Base-by-base conservation (phyloP, 371 early-diverging fungal genomes). In the Paraphysoderma sedebokerense region DNA sequence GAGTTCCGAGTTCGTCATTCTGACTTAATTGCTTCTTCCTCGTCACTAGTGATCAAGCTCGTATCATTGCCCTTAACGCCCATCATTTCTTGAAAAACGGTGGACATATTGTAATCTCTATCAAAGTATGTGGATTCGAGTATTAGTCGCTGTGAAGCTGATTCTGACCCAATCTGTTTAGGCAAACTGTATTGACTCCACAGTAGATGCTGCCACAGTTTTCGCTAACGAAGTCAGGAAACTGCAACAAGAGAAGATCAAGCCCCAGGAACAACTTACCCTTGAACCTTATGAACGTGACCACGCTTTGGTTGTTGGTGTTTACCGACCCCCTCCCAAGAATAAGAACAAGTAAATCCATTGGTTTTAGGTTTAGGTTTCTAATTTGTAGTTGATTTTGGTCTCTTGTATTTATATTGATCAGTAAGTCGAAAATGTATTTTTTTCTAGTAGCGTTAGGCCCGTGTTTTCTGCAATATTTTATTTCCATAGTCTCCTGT, bases 231-330 rank as follows among this genome's bases (percentile, higher is more conserved):
- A 99, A 74, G 92, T 99, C 49, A 88, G 96, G 74, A 96, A 96
- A 73, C 76, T 99, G 49, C 92, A 91, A 65, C 89, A 89, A 67
- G 92, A 97, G 59, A 81, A 84, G 62, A 89, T 99, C 62, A 99
- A 96, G 79, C 99, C 99, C 47, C 87, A 86, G 65, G 99, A 99
- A 74, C 99, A 99, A 74, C 70, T 99, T 45, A 98, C 98, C 12
- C 75, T 99, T 40, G 99, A 99, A 71, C 99, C 99, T 44, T 99
- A 97, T 65, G 99, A 99, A 72, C 86, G 98, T 74, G 99, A 99
- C 68, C 99, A 99, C 83, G 98, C 98, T 51, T 73, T 99, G 36
- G 98, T 99, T 44, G 84, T 97, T 49, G 99, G 99, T 52, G 77
- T 76, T 57, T 95, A 92, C 58, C 65, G 68, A 15, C 56, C 62